Percentiles rank a stretch among this genome's conserved stretches.
Evolutionary conservation across 1,139 yeast genomes (phyloP).

Genomic region (Blastobotrys buckinghamii): DNA sequence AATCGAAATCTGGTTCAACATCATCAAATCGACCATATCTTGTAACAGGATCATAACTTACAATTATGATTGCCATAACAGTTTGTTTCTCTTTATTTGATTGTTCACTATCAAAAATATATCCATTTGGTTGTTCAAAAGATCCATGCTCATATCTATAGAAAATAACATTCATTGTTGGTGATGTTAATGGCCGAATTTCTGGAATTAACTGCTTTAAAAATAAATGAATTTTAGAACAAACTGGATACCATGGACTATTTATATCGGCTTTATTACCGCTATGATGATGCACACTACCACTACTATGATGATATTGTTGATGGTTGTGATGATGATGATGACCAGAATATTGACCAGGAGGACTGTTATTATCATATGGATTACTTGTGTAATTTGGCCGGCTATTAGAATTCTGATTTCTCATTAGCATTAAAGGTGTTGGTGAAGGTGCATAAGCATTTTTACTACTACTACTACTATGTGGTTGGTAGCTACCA

Average conservation of each 20-base stretch:
- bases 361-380: background rate
- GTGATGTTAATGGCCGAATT: constrained; percentile 4
- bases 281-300: background rate
- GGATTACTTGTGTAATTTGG: background rate
- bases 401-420: background rate
- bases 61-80: constrained; percentile 4
- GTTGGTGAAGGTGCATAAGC: background rate
- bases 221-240: constrained; percentile 7
- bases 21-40: constrained; percentile 10
- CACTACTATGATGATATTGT: background rate
- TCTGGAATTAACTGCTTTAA: constrained; percentile 8
- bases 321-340: background rate
- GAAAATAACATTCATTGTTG: constrained; percentile 8
- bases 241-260: background rate
- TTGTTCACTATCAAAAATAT: background rate
- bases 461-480: background rate
- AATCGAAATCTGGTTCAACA: constrained; percentile 9
- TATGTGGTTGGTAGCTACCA: background rate
- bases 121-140: constrained; percentile 11
- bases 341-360: background rate
- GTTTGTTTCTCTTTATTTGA: constrained; percentile 6
- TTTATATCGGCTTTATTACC: background rate
- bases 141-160: constrained; percentile 8
- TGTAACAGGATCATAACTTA: constrained; percentile 8
- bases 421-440: constrained; percentile 1